phyloP scores from a whole-genome alignment of 768 basidiomycete species.

The Lactarius akahatsu region DNA sequence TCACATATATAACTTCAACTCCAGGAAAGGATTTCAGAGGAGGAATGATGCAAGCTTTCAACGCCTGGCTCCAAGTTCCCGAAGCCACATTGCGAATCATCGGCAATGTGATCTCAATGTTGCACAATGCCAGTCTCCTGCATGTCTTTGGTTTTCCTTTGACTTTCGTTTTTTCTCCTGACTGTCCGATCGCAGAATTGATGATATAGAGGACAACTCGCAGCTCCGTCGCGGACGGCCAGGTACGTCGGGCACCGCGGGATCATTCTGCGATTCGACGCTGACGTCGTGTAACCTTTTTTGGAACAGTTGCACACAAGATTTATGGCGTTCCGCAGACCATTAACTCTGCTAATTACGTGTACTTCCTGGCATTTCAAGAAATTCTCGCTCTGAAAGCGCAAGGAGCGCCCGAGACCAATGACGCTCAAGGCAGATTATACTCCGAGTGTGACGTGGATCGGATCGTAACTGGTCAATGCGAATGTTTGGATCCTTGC shows the following conservation, averaged over 20 bases:
- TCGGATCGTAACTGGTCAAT: slow-evolving; percentile 70
- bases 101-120: slow-evolving; percentile 82
- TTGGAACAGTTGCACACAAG: slow-evolving; percentile 76
- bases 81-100: slow-evolving; percentile 68
- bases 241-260: slow-evolving; percentile 42
- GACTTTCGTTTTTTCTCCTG: not conserved
- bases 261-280: not conserved
- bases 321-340: slow-evolving; percentile 97
- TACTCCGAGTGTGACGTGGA: slow-evolving; percentile 52
- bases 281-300: not conserved
- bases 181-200: slow-evolving; percentile 55
- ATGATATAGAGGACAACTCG: slow-evolving; percentile 92
- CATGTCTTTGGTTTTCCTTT: slow-evolving; percentile 38
- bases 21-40: slow-evolving; percentile 93
- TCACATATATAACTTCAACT: slow-evolving; percentile 73
- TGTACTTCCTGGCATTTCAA: slow-evolving; percentile 91
- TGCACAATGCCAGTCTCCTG: slow-evolving; percentile 94
- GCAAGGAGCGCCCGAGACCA: slow-evolving; percentile 32
- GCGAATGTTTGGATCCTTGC: slow-evolving; percentile 21
- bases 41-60: slow-evolving; percentile 89
- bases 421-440: slow-evolving; percentile 23
- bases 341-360: slow-evolving; percentile 96
- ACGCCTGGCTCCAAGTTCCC: slow-evolving; percentile 85
- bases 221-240: slow-evolving; percentile 84
- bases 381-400: slow-evolving; percentile 62